These are phyloP conservation scores for Komagataella pseudopastoris DNA, from an alignment of 805 yeast species.

Conservation along the genomic window DNA sequence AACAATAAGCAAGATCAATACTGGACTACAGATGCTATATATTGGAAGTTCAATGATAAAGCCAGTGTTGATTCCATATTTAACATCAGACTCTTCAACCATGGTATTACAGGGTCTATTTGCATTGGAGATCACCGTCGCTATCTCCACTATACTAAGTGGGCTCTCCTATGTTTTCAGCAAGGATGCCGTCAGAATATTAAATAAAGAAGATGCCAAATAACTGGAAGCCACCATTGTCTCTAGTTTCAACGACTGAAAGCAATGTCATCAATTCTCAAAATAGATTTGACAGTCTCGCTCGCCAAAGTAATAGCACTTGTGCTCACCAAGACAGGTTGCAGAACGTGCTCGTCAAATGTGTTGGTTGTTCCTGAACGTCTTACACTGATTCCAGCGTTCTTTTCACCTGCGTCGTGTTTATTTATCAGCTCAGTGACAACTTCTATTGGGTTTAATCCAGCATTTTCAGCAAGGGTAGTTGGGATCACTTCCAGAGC, in stretches of 20 bases:
- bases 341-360: slow-evolving; percentile 86
- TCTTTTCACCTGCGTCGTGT: slow-evolving; percentile 81
- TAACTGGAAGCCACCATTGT: not conserved
- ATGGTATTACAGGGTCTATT: slow-evolving; percentile 12
- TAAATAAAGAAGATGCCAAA: slow-evolving; percentile 15
- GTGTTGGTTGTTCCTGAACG: slow-evolving; percentile 89
- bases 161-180: slow-evolving; percentile 68
- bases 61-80: slow-evolving; percentile 30
- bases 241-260: slow-evolving; percentile 52
- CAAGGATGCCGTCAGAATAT: slow-evolving; percentile 50
- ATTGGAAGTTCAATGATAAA: slow-evolving; percentile 49
- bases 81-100: slow-evolving; percentile 16
- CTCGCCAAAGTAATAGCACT: slow-evolving; percentile 92
- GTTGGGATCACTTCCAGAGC: slow-evolving; percentile 91
- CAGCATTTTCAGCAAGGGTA: slow-evolving; percentile 91
- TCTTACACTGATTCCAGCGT: slow-evolving; percentile 94
- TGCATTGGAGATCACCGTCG: slow-evolving; percentile 40
- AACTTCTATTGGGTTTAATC: slow-evolving; percentile 79
- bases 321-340: slow-evolving; percentile 89
- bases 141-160: slow-evolving; percentile 60
- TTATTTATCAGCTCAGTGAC: slow-evolving; percentile 85
- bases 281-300: slow-evolving; percentile 89
- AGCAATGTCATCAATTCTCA: slow-evolving; percentile 95
- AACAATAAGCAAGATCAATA: slow-evolving; percentile 72
- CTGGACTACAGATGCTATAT: slow-evolving; percentile 86